Evolutionary conservation across 1,284 basidiomycete genomes (phyloP).

Genomic region (Thelephora terrestris): DNA sequence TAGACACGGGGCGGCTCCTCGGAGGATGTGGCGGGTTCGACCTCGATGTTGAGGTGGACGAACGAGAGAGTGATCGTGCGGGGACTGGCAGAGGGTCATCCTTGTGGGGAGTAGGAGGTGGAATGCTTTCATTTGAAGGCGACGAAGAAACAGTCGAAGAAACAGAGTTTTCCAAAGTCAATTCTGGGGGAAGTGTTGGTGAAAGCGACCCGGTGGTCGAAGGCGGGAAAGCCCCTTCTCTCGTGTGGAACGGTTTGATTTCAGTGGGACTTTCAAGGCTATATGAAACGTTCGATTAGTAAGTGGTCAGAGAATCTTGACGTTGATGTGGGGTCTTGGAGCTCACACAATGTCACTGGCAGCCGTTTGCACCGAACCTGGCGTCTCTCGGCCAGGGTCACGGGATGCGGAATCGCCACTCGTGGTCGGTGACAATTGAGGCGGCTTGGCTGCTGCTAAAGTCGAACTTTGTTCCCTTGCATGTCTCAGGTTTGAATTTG

Average conservation of each 20-base stretch:
- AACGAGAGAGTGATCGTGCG: too few species aligned
- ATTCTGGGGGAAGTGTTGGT: background rate
- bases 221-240: slow-evolving; percentile 61
- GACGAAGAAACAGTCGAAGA: background rate
- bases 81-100: background rate
- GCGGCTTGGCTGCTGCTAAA: background rate
- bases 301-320: background rate
- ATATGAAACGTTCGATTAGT: background rate
- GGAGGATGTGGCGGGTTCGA: slow-evolving; percentile 6
- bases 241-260: slow-evolving; percentile 32
- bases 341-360: background rate
- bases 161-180: background rate
- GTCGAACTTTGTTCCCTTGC: background rate
- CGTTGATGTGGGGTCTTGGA: background rate
- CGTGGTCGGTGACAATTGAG: background rate
- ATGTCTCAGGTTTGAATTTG: background rate
- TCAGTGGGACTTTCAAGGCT: slow-evolving; percentile 1
- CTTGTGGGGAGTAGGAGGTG: slow-evolving; percentile 9
- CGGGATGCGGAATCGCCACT: too few species aligned
- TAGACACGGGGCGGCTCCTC: background rate
- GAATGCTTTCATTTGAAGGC: background rate
- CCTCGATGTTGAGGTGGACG: too few species aligned
- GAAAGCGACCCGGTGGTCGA: slow-evolving; percentile 21
- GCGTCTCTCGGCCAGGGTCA: too few species aligned
- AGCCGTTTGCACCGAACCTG: background rate